Evolutionary conservation across 352 stramenopile species (phyloP).

Genomic region (Pythium rishiriense): DNA sequence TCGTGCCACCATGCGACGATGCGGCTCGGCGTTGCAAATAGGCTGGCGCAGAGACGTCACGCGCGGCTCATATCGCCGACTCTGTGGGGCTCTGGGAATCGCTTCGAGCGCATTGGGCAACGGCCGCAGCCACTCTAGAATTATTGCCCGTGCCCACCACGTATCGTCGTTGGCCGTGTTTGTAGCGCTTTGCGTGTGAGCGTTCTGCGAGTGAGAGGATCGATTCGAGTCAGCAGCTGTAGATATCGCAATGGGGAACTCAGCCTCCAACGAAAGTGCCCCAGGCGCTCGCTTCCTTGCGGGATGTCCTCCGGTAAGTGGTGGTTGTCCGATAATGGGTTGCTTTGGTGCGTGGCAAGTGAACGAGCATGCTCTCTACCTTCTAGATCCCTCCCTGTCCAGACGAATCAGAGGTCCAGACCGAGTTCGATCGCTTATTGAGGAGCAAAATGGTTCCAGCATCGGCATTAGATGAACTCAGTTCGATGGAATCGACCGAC

Average conservation of each 20-base stretch:
- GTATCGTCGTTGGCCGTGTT: background rate
- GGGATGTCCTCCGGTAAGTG: slow-evolving; percentile 55
- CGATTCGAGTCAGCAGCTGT: background rate
- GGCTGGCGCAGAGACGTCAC: background rate
- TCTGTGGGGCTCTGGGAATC: slow-evolving; percentile 11
- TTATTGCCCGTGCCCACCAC: slow-evolving; percentile 4
- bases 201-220: too few species aligned
- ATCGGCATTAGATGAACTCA: slow-evolving; percentile 43
- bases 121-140: slow-evolving; percentile 15
- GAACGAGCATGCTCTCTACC: too few species aligned
- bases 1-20: slow-evolving; percentile 5
- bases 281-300: slow-evolving; percentile 46
- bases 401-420: slow-evolving; percentile 35
- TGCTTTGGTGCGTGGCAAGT: too few species aligned
- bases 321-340: too few species aligned
- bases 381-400: slow-evolving; percentile 54
- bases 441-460: slow-evolving; percentile 27
- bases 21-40: slow-evolving; percentile 17
- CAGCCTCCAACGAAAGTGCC: slow-evolving; percentile 31
- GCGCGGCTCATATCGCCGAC: background rate
- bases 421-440: slow-evolving; percentile 52
- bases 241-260: slow-evolving; percentile 49
- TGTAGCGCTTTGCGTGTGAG: slow-evolving; percentile 4
- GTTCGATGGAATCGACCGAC: slow-evolving; percentile 40
- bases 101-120: background rate